Percentiles rank a stretch among this genome's conserved stretches.
Conservation (phyloP, 2,329 filamentous ascomycete genomes). For the Calycina herbarum region DNA sequence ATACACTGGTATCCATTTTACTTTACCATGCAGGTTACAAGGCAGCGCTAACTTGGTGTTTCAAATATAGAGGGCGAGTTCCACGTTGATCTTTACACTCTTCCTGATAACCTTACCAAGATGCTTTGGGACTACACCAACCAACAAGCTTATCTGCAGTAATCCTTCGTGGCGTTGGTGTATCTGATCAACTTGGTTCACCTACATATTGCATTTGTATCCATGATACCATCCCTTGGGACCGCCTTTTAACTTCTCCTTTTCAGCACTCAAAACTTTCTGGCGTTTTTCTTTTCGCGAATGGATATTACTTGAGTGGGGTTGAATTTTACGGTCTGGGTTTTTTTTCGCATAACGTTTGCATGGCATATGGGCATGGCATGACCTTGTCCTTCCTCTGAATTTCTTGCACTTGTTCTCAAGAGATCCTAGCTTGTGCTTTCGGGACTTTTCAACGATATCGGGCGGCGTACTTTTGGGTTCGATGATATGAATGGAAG, state of each 20-base stretch:
- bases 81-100: slow-evolving; percentile 96
- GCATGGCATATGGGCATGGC: neutral
- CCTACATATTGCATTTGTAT: neutral
- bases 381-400: neutral
- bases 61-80: slow-evolving; percentile 80
- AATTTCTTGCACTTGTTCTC: neutral
- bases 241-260: neutral
- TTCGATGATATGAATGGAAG: too few relatives aligned
- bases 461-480: too few relatives aligned
- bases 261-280: neutral
- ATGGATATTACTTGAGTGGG: neutral
- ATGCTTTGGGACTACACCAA: slow-evolving; percentile 88
- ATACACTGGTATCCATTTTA: neutral
- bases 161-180: neutral
- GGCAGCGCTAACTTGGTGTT: neutral
- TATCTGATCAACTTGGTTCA: neutral
- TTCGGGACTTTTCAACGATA: too few relatives aligned
- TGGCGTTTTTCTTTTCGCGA: neutral
- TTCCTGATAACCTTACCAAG: slow-evolving; percentile 84
- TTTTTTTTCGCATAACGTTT: neutral
- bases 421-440: too few relatives aligned
- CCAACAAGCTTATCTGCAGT: neutral
- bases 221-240: neutral
- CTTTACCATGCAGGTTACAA: neutral
- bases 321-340: neutral